These are phyloP conservation scores for Saussurea involucrata DNA, from an alignment of 129 eudicot genomes.

Conservation along the genomic window DNA sequence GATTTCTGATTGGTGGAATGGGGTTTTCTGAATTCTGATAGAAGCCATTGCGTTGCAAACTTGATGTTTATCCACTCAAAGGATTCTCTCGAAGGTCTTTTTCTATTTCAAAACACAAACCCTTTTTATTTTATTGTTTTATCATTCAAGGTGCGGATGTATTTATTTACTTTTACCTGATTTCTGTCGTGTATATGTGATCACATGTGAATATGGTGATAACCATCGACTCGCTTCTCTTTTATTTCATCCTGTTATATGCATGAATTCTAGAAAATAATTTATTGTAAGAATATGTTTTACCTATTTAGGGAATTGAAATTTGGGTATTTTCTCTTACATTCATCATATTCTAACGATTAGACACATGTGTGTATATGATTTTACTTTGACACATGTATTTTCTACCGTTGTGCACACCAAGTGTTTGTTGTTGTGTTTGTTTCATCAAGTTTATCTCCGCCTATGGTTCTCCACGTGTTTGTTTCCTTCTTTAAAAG, in stretches of 20 bases:
- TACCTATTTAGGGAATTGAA: background rate
- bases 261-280: background rate
- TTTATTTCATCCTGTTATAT: background rate
- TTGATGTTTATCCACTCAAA: conserved; percentile 21
- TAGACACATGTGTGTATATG: background rate
- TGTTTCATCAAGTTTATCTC: background rate
- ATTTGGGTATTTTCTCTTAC: background rate
- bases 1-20: conserved; percentile 26
- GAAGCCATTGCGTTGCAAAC: background rate
- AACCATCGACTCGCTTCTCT: background rate
- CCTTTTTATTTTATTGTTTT: background rate
- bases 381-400: background rate
- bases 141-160: background rate
- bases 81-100: conserved; percentile 20
- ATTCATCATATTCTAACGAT: background rate
- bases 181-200: background rate
- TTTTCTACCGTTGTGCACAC: background rate
- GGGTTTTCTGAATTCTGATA: conserved; percentile 14
- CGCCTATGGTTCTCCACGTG: background rate
- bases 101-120: background rate
- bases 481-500: background rate
- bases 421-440: conserved; percentile 1
- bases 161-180: background rate
- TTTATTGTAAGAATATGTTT: background rate
- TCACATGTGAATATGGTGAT: conserved; percentile 15